phyloP scores from a whole-genome alignment of 192 early-diverging fungal species.

The Entomortierella parvispora region DNA sequence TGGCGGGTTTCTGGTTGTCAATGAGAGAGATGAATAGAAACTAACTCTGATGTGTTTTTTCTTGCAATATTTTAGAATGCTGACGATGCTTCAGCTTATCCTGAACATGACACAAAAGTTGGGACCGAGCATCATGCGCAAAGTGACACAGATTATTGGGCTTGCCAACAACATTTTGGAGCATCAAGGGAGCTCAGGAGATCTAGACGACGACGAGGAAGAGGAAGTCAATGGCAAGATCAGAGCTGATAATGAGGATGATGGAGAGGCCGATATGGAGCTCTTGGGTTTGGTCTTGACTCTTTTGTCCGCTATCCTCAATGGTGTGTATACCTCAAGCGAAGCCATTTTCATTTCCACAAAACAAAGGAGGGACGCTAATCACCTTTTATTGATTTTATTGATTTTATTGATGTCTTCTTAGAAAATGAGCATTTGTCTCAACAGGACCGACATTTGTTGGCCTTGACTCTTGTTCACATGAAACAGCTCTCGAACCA shows the following conservation, averaged over 20 bases:
- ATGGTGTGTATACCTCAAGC: conserved; percentile 54
- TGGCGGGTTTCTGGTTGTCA: neutral
- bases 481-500: conserved; percentile 52
- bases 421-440: conserved; percentile 61
- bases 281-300: conserved; percentile 68
- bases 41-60: neutral
- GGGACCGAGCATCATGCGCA: conserved; percentile 79
- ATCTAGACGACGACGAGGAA: neutral
- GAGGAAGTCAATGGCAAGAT: neutral
- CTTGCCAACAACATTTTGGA: conserved; percentile 75
- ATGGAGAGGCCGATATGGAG: conserved; percentile 62
- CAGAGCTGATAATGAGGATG: conserved; percentile 51
- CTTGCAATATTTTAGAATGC: conserved; percentile 50
- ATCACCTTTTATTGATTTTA: no score
- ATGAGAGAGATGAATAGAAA: neutral
- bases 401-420: neutral
- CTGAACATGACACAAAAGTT: conserved; percentile 73
- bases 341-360: conserved; percentile 6
- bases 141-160: conserved; percentile 78
- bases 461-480: conserved; percentile 45
- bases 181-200: conserved; percentile 36
- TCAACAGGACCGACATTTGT: conserved; percentile 52
- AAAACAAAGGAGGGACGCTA: no score
- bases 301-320: conserved; percentile 70
- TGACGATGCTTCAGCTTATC: conserved; percentile 68